A percentile compares a stretch with the other conserved stretches of the same genome.
These are phyloP conservation scores for Flueggea neowawraea DNA, from an alignment of 441 rosid genomes.

Conservation along the genomic window DNA sequence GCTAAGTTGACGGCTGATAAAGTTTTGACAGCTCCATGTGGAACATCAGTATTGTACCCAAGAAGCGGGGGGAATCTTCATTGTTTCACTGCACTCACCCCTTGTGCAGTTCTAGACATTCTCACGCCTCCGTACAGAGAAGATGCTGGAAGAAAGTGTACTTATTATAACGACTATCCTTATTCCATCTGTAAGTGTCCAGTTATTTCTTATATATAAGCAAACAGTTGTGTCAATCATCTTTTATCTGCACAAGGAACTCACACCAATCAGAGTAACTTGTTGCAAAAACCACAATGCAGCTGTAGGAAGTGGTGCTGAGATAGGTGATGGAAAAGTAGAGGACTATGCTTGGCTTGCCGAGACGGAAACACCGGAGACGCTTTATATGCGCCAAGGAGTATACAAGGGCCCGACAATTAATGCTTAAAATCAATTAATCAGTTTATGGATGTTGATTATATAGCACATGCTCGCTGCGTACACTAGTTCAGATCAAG, in stretches of 20 bases:
- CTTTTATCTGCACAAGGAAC: not conserved
- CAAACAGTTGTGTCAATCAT: not conserved
- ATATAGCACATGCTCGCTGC: no score
- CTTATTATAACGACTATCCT: slow-evolving; percentile 81
- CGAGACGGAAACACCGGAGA: slow-evolving; percentile 58
- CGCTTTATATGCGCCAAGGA: slow-evolving; percentile 68
- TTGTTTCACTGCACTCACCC: slow-evolving; percentile 87
- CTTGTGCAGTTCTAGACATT: slow-evolving; percentile 86
- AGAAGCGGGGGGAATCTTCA: slow-evolving; percentile 82
- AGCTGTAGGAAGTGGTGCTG: slow-evolving; percentile 42
- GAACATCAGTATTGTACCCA: slow-evolving; percentile 71
- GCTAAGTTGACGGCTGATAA: slow-evolving; percentile 64
- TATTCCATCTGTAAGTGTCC: slow-evolving; percentile 50
- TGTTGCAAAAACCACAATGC: not conserved
- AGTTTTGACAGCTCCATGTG: slow-evolving; percentile 63
- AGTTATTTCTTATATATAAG: not conserved
- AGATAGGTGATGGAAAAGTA: slow-evolving; percentile 36
- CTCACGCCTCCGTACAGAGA: slow-evolving; percentile 88
- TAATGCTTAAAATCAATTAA: slow-evolving; percentile 22
- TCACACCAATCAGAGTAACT: not conserved
- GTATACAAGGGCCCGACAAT: slow-evolving; percentile 58
- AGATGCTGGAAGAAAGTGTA: slow-evolving; percentile 69
- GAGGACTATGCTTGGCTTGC: slow-evolving; percentile 88
- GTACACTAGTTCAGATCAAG: no score
- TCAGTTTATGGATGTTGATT: no score